phyloP scores from a whole-genome alignment of 768 basidiomycete genomes.

The Amanita pseudoporphyria region DNA sequence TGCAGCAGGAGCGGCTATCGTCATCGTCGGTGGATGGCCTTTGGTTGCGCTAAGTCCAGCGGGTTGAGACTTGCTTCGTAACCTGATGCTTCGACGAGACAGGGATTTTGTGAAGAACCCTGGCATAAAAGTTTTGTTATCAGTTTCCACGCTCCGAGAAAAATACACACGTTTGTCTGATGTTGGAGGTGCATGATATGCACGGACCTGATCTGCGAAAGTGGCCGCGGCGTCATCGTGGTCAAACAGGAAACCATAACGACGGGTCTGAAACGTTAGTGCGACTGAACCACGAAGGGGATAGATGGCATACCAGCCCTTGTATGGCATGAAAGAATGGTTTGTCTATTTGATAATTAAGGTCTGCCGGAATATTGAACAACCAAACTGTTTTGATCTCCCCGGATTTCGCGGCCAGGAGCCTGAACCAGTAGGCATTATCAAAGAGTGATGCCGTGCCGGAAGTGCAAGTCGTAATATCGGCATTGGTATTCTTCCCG shows the following conservation, averaged over 20 bases:
- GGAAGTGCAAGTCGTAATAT: constrained; percentile 9
- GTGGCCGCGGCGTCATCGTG: constrained; percentile 37
- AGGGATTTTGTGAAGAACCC: not conserved
- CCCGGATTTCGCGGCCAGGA: constrained; percentile 45
- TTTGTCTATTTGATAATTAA: constrained; percentile 73
- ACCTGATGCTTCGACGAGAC: not conserved
- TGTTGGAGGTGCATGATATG: constrained; percentile 12
- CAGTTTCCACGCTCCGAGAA: constrained; percentile 3
- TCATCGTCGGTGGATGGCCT: constrained; percentile 31
- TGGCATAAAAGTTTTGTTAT: not conserved
- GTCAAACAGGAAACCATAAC: constrained; percentile 42
- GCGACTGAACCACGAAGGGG: constrained; percentile 22
- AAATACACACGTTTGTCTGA: constrained; percentile 18
- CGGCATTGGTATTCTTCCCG: constrained; percentile 28
- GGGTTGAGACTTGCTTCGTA: not conserved
- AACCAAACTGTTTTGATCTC: constrained; percentile 48
- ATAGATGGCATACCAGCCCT: constrained; percentile 54
- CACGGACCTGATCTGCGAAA: constrained; percentile 30
- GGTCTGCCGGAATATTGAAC: constrained; percentile 48
- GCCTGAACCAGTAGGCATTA: constrained; percentile 47
- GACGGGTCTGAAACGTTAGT: constrained; percentile 43
- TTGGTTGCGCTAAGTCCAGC: not conserved
- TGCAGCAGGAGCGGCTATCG: constrained; percentile 37
- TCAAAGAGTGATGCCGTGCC: not conserved
- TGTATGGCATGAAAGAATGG: constrained; percentile 91